Evolutionary conservation across 495 filamentous ascomycete genomes (phyloP).

Genomic region (Recurvomyces mirabilis): DNA sequence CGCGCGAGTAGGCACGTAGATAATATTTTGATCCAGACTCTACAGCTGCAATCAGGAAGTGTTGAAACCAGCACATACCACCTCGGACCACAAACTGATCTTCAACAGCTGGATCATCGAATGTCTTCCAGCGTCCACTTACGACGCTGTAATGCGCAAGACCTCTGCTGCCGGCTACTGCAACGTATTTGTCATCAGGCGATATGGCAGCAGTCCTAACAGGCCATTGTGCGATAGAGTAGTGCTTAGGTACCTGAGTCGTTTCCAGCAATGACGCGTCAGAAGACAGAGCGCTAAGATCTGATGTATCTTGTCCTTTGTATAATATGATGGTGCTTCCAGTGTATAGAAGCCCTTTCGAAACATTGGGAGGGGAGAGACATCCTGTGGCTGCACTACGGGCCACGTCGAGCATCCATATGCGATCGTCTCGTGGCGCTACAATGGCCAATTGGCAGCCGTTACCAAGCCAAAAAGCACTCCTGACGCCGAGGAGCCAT

Average conservation of each 20-base stretch:
- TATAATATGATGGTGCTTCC: slow-evolving; percentile 80
- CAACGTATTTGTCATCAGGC: slow-evolving; percentile 84
- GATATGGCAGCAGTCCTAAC: slow-evolving; percentile 78
- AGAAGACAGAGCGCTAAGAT: slow-evolving; percentile 82
- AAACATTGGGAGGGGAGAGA: slow-evolving; percentile 79
- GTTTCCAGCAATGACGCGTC: slow-evolving; percentile 90
- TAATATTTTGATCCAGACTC: slow-evolving; percentile 73
- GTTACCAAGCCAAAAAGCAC: slow-evolving; percentile 75
- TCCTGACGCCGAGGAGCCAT: slow-evolving; percentile 65
- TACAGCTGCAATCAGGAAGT: slow-evolving; percentile 87
- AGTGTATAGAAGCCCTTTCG: slow-evolving; percentile 78
- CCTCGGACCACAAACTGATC: slow-evolving; percentile 86
- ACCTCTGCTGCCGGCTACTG: slow-evolving; percentile 82
- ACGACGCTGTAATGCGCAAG: slow-evolving; percentile 92
- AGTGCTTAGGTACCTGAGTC: slow-evolving; percentile 71
- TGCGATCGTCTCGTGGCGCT: slow-evolving; percentile 53
- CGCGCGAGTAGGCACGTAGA: slow-evolving; percentile 84
- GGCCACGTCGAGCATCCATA: slow-evolving; percentile 86
- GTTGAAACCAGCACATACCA: slow-evolving; percentile 97
- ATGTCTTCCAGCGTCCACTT: slow-evolving; percentile 92
- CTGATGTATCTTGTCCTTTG: slow-evolving; percentile 80
- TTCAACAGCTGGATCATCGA: slow-evolving; percentile 67
- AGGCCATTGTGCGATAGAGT: slow-evolving; percentile 84
- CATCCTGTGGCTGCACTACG: slow-evolving; percentile 83
- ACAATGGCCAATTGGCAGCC: slow-evolving; percentile 75